Evolutionary conservation across 345 rosid species (phyloP).

Genomic region (Citropsis articulata): DNA sequence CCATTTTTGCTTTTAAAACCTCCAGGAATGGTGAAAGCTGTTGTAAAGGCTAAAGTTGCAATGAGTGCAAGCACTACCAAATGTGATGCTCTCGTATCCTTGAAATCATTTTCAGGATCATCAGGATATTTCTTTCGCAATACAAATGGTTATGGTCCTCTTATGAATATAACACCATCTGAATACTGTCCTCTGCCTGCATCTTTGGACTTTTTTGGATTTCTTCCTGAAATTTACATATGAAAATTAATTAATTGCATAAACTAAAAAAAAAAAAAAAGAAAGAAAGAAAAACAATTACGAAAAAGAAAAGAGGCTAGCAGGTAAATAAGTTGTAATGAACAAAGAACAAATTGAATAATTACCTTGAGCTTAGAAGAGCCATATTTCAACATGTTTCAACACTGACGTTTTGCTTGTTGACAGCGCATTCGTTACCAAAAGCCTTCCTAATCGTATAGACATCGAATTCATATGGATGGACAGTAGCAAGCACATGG

Average conservation of each 20-base stretch:
- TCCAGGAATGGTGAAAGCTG: not conserved
- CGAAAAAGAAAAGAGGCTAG: not conserved
- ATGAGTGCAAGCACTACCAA: not conserved
- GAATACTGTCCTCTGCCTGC: no score
- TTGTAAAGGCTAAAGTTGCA: not conserved
- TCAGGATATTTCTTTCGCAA: no score
- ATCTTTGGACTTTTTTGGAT: not conserved
- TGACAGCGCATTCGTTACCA: not conserved
- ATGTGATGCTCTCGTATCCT: not conserved
- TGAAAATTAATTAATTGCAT: no score
- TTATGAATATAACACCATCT: not conserved
- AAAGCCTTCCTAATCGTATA: not conserved
- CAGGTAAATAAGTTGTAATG: no score
- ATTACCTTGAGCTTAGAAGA: no score
- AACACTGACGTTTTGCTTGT: not conserved
- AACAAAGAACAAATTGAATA: no score
- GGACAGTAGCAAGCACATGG: not conserved
- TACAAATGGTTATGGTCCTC: no score
- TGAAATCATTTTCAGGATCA: not conserved
- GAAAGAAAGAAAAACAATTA: no score
- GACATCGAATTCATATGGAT: not conserved
- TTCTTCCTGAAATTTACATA: not conserved
- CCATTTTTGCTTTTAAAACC: not conserved
- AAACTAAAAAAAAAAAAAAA: no score
- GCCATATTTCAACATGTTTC: no score